Base-by-base conservation (phyloP, 441 rosid genomes). In the Cnidoscolus chayamansa region DNA sequence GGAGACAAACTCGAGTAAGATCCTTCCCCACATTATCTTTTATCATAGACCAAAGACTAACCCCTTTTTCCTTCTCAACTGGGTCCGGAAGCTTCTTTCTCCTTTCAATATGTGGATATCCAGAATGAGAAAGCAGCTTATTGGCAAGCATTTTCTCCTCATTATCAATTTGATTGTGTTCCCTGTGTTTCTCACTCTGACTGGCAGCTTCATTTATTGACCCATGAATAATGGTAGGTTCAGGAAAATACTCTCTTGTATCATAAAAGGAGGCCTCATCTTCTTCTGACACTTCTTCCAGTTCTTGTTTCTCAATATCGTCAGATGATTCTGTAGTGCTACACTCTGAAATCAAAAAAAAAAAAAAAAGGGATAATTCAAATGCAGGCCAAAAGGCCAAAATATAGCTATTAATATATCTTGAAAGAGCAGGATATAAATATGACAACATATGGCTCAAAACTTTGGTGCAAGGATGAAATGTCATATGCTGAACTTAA, bases 11-110 rank as follows among this genome's bases (percentile, higher is more conserved):
- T 81, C 97, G 88, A 12, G 96, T 83, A 53, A 94, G 91, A 86
- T 94, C 98, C 83, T 94, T 94, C 75, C 98, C 98, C 67, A 94
- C 98, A 57, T 87, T 88, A 81, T 90, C 96, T 77, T 90, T 90
- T 80, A 90, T 90, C 89, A 90, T 85, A 77, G 98, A 94, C 98
- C 98, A 94, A 71, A 94, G 97, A 80, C 97, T 94, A 66, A 89
- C 96, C 62, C 96, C 97, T 85, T 85, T 92, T 85, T 92, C 97
- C 84, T 92, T 89, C 83, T 94, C 98, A 74, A 86, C 86, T 65
- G 98, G 97, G 74, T 84, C 89, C 66, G 97, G 98, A 83, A 94
- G 97, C 84, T 84, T 90, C 45, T 78, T 79, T 77, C 98, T 81
- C 81, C 98, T 84, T 76, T 83, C 90, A 76, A 90, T 65, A 48